Conservation (phyloP, 352 stramenopile species). For the Phytophthora uliginosa region DNA sequence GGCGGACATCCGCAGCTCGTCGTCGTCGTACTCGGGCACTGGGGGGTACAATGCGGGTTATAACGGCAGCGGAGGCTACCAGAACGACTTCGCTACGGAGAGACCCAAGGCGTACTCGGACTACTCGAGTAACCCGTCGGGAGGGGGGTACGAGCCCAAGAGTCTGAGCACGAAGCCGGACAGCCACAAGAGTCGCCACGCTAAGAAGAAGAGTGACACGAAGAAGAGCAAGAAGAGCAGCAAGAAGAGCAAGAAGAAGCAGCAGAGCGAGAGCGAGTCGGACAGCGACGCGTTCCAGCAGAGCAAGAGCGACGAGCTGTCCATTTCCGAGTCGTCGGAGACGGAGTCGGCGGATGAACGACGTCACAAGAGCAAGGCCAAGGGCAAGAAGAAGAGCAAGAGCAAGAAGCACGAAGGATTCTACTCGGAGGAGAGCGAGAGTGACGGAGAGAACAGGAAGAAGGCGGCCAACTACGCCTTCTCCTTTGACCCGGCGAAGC, state of each 20-base stretch:
- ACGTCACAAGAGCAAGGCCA: conserved; percentile 36
- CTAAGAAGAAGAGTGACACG: conserved; percentile 53
- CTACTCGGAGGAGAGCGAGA: conserved; percentile 53
- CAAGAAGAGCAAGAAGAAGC: conserved; percentile 48
- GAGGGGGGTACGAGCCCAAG: conserved; percentile 20
- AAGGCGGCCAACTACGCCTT: conserved; percentile 48
- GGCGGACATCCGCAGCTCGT: conserved; percentile 75
- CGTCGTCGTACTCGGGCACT: conserved; percentile 28
- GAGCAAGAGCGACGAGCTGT: conserved; percentile 27
- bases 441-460: conserved; percentile 42
- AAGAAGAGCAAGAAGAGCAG: conserved; percentile 51
- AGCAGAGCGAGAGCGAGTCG: conserved; percentile 25
- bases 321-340: conserved; percentile 35
- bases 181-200: conserved; percentile 39
- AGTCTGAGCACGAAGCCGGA: conserved; percentile 7
- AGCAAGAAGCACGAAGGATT: conserved; percentile 42
- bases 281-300: conserved; percentile 24
- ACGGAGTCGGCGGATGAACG: conserved; percentile 42
- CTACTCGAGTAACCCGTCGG: background rate
- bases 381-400: conserved; percentile 45
- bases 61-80: conserved; percentile 49
- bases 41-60: conserved; percentile 20
- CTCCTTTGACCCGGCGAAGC: conserved; percentile 63
- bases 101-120: conserved; percentile 50
- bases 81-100: conserved; percentile 82